Evolutionary conservation across 1,284 basidiomycete species (phyloP).

Genomic region (Cryptococcus maquisensis): DNA sequence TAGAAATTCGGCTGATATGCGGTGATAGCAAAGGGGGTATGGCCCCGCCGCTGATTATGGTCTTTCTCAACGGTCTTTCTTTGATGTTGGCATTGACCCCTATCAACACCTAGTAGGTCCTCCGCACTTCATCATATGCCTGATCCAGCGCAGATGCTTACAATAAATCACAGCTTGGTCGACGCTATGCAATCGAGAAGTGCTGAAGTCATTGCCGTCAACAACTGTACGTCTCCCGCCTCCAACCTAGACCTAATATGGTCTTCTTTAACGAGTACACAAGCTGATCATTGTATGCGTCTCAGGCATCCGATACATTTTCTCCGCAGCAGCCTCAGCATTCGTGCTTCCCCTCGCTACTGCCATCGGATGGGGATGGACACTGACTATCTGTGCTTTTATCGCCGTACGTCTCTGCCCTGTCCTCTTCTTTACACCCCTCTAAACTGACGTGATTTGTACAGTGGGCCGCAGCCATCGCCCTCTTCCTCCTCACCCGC

Average conservation of each 20-base stretch:
- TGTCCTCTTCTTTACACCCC: background rate
- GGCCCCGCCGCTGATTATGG: slow-evolving; percentile 32
- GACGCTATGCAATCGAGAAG: slow-evolving; percentile 56
- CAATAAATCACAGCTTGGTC: slow-evolving; percentile 41
- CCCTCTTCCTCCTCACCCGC: slow-evolving; percentile 17
- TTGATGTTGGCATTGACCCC: slow-evolving; percentile 54
- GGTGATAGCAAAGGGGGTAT: slow-evolving; percentile 34
- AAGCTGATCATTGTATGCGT: background rate
- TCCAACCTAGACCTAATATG: too few relatives aligned
- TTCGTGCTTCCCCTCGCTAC: slow-evolving; percentile 56
- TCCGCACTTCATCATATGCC: too few relatives aligned
- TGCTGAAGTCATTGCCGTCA: slow-evolving; percentile 53
- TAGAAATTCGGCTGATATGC: background rate
- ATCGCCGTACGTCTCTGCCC: slow-evolving; percentile 34
- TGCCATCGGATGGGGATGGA: slow-evolving; percentile 56
- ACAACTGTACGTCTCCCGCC: slow-evolving; percentile 40
- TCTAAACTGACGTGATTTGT: background rate
- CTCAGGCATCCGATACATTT: slow-evolving; percentile 28
- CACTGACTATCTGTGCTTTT: slow-evolving; percentile 53
- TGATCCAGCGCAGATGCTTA: background rate
- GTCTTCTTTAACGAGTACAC: background rate
- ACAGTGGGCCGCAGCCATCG: slow-evolving; percentile 13
- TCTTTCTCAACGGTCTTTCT: slow-evolving; percentile 49
- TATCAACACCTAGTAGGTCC: slow-evolving; percentile 53
- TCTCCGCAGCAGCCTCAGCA: slow-evolving; percentile 51